Percentiles rank a stretch among this genome's conserved stretches.
phyloP scores from a whole-genome alignment of 2,329 filamentous ascomycete species.

The Phaeophleospora eucalypticola region DNA sequence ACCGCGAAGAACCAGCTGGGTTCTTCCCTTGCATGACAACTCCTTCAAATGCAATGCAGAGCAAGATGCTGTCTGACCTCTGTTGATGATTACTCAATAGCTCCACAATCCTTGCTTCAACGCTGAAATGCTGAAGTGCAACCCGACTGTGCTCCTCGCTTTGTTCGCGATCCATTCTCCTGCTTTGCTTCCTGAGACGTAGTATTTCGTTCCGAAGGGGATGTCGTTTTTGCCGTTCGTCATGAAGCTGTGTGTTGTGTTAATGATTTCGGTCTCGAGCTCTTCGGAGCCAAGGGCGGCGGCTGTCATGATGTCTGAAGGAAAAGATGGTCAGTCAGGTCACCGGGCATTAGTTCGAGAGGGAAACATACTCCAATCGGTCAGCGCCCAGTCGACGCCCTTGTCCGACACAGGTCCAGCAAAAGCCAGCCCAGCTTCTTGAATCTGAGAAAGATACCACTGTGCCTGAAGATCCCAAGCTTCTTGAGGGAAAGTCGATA shows the following conservation, averaged over 20 bases:
- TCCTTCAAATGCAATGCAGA: too few relatives aligned
- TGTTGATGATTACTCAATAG: too few relatives aligned
- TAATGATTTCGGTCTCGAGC: conserved; percentile 18
- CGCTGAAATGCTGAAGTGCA: conserved; percentile 23
- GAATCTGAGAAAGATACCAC: conserved; percentile 22
- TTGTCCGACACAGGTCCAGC: conserved; percentile 19
- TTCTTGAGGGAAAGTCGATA: conserved; percentile 36
- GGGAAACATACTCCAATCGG: conserved; percentile 23
- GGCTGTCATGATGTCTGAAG: conserved; percentile 19
- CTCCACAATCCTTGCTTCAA: conserved; percentile 22
- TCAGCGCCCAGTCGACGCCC: conserved; percentile 24
- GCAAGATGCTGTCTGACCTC: too few relatives aligned
- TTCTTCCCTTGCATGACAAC: too few relatives aligned
- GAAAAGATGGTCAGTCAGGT: neutral
- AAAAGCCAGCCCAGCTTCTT: conserved; percentile 20
- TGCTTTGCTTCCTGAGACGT: conserved; percentile 16
- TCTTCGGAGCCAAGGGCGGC: conserved; percentile 18
- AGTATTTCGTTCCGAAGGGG: conserved; percentile 29
- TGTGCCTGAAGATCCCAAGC: conserved; percentile 23
- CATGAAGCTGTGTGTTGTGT: conserved; percentile 23
- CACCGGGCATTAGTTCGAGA: neutral
- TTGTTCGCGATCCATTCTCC: conserved; percentile 25
- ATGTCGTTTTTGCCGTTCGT: conserved; percentile 23
- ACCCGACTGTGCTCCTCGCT: conserved; percentile 24
- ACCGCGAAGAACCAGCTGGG: too few relatives aligned